phyloP scores from a whole-genome alignment of 805 yeast species.

The Saccharomycopsis babjevae region DNA sequence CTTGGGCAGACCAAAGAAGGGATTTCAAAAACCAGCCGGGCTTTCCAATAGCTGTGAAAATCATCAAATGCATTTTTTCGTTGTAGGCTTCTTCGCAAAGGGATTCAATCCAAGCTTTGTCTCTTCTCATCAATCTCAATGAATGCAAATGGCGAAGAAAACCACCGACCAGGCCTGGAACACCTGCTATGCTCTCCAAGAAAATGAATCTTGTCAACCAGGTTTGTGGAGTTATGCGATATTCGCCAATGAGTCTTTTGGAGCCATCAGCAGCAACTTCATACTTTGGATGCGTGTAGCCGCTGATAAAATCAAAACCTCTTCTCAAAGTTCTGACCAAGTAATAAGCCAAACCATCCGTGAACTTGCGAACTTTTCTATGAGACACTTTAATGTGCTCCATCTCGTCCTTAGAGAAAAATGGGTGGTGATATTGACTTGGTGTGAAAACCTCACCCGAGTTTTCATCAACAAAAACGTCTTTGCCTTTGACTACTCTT shows the following conservation, averaged over 20 bases:
- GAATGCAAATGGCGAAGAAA: constrained; percentile 61
- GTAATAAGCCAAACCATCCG: constrained; percentile 44
- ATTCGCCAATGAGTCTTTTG: constrained; percentile 27
- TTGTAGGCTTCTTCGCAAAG: constrained; percentile 67
- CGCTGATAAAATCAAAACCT: constrained; percentile 53
- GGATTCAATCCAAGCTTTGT: constrained; percentile 68
- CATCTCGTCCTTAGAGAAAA: constrained; percentile 30
- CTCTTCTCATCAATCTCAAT: constrained; percentile 49
- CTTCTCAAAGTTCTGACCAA: constrained; percentile 37
- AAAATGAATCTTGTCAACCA: constrained; percentile 58
- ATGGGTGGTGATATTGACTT: constrained; percentile 36
- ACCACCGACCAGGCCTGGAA: constrained; percentile 73
- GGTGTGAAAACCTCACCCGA: constrained; percentile 19
- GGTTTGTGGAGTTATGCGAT: constrained; percentile 47
- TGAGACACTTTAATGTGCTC: constrained; percentile 39
- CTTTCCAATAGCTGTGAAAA: constrained; percentile 53
- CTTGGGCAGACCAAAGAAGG: constrained; percentile 55
- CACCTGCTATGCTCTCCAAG: constrained; percentile 65
- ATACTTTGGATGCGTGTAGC: constrained; percentile 48
- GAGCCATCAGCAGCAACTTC: constrained; percentile 22
- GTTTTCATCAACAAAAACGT: constrained; percentile 5
- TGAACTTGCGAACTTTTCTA: constrained; percentile 34
- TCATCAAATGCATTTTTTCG: constrained; percentile 66
- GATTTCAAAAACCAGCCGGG: constrained; percentile 49
- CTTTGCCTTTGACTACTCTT: constrained; percentile 1